phyloP scores from a whole-genome alignment of 1,284 basidiomycete genomes.

The Hemileia vastatrix region DNA sequence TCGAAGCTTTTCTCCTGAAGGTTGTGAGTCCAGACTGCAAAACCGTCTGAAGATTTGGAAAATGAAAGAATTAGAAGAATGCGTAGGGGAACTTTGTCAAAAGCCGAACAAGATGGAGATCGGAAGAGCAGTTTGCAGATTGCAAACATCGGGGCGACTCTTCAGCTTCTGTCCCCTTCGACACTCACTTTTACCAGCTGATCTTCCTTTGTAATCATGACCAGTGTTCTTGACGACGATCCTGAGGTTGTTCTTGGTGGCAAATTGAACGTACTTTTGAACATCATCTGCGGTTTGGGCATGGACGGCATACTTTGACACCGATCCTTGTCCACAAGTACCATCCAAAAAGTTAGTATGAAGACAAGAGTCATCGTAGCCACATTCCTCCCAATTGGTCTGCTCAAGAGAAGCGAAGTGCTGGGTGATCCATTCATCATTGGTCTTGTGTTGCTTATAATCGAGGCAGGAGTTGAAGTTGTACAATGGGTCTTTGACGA shows the following conservation, averaged over 20 bases:
- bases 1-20: background rate
- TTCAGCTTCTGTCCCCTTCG: too few relatives aligned
- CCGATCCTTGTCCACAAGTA: background rate
- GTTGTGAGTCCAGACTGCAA: background rate
- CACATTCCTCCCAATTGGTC: background rate
- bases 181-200: background rate
- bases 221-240: background rate
- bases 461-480: background rate
- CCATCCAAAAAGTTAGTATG: background rate
- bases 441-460: background rate
- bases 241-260: background rate
- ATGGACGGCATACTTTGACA: background rate
- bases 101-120: too few relatives aligned
- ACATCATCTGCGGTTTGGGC: background rate
- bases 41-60: background rate
- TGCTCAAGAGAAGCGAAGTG: background rate
- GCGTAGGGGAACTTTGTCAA: too few relatives aligned
- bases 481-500: background rate
- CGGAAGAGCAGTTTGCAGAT: too few relatives aligned
- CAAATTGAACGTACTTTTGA: background rate
- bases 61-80: too few relatives aligned
- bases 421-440: background rate
- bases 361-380: background rate
- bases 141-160: too few relatives aligned
- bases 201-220: background rate